phyloP scores from a whole-genome alignment of 75 land plant genomes.

The Selaginella tamariscina region DNA sequence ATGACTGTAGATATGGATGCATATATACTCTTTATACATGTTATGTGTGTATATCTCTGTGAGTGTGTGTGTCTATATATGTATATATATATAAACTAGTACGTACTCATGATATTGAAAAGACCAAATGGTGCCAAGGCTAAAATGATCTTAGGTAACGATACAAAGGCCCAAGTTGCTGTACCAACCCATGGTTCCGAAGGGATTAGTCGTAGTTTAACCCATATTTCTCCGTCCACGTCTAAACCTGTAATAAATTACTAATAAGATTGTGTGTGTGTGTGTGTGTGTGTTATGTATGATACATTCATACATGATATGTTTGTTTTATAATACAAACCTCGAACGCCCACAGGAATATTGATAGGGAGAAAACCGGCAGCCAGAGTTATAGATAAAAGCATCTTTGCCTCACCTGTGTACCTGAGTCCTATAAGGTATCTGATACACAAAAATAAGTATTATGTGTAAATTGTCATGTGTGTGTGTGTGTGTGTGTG shows the following conservation, averaged over 20 bases:
- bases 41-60: no score
- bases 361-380: slow-evolving; percentile 13
- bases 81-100: no score
- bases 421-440: slow-evolving; percentile 25
- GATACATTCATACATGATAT: no score
- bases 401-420: slow-evolving; percentile 20
- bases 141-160: slow-evolving; percentile 20
- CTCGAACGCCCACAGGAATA: slow-evolving; percentile 23
- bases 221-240: slow-evolving; percentile 26
- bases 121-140: slow-evolving; percentile 21
- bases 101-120: slow-evolving; percentile 61
- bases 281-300: no score
- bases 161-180: slow-evolving; percentile 19
- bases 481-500: no score
- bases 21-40: no score
- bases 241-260: no score
- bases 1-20: no score
- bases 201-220: slow-evolving; percentile 22
- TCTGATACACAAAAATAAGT: slow-evolving; percentile 27
- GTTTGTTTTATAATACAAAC: no score
- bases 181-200: slow-evolving; percentile 24
- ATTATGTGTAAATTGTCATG: no score
- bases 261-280: no score
- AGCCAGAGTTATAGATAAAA: slow-evolving; percentile 14
- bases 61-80: no score